phyloP scores from a whole-genome alignment of 305 asterid genomes.

The Solanum hybrid region DNA sequence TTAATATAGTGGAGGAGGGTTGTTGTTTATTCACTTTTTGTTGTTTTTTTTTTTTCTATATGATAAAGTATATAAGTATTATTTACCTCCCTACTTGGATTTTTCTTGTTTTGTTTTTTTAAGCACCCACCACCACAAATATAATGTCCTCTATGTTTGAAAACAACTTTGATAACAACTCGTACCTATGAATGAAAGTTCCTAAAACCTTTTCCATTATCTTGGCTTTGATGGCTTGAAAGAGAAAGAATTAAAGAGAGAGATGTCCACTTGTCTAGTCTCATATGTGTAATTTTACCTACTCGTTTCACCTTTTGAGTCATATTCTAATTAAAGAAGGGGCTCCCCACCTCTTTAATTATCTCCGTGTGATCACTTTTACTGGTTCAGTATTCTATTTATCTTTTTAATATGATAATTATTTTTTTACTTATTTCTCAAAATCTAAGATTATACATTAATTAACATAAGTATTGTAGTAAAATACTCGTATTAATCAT shows the following conservation, averaged over 20 bases:
- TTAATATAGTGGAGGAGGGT: background rate
- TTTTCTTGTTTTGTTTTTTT: background rate
- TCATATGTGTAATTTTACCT: constrained; percentile 28
- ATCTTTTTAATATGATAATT: too few species aligned
- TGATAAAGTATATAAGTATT: background rate
- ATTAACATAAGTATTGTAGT: too few species aligned
- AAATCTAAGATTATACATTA: too few species aligned
- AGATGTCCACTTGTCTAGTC: constrained; percentile 33
- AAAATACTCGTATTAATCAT: background rate
- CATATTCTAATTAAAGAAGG: constrained; percentile 18
- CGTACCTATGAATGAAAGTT: constrained; percentile 31
- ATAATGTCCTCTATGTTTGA: background rate
- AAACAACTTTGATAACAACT: constrained; percentile 21
- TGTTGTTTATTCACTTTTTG: background rate
- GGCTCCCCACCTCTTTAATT: constrained; percentile 37
- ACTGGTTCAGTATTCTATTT: background rate
- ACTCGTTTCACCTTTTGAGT: constrained; percentile 15
- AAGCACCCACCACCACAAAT: constrained; percentile 15
- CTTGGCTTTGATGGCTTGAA: constrained; percentile 28
- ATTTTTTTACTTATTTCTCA: too few species aligned
- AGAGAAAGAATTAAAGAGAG: constrained; percentile 7
- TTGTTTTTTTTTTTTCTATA: background rate
- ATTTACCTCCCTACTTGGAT: background rate
- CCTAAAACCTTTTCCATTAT: constrained; percentile 27
- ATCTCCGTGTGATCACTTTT: background rate